Evolutionary conservation across 768 basidiomycete species (phyloP), one percentile per base, ranked within the genome.

Genomic region (Atractiella rhizophila): DNA sequence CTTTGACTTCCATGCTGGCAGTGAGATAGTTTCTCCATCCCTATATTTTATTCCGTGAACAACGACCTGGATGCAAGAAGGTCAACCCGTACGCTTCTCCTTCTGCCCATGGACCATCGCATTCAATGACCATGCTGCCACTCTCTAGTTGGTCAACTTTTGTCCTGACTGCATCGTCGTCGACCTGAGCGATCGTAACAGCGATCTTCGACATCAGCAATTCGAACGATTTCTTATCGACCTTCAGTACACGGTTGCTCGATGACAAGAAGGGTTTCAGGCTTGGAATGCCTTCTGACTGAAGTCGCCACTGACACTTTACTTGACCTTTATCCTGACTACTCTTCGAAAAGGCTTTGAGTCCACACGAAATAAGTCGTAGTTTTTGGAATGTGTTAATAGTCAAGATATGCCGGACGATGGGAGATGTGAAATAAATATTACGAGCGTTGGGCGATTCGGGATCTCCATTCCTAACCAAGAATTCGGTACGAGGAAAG

Each of bases 1-100:
- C 44, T 74, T 75, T 2, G 82, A 83, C 60, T 80, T 85, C 91
- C 88, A 96, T 38, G 96, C 67, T 0, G 91, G 88, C n/a, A 94
- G 61, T n/a, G 76, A 58, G 20, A 96, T 64, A 38, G 82, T 74
- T 49, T 79, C 71, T n/a, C 67, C 63, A 27, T 82, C 63, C 5
- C 76, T 83, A 41, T 16, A 37, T 8, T 26, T 21, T 12, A 21
- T 8, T 32, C 28, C 11, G 6, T 15, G 9, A 13, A 13, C 41
- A 26, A 2, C 19, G n/a, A 6, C 13, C 18, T 32, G 18, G 15
- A 35, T 28, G n/a, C 21, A 4, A 33, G 21, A 28, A 18, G 38
- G 32, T 20, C 24, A 31, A 16, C 18, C 60, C 74, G 53, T 54
- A 79, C 75, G 60, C 63, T 24, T 66, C 64, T 40, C 67, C 68